phyloP scores from a whole-genome alignment of 108 stramenopile species.

The Discostella pseudostelligera region DNA sequence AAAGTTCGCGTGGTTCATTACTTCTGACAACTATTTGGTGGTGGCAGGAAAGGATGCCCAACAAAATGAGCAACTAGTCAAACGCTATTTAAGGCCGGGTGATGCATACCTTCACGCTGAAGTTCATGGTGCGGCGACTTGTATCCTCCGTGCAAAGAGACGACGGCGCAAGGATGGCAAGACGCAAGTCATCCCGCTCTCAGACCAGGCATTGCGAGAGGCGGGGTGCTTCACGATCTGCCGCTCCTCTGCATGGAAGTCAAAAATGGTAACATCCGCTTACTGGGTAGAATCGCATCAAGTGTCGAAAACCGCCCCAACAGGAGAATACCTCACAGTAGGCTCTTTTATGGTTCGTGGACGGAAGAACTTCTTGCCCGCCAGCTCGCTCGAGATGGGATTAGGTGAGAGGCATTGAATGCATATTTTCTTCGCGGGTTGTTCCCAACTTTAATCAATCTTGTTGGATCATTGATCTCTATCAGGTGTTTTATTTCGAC shows the following conservation, averaged over 20 bases:
- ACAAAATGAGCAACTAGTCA: conserved; percentile 94
- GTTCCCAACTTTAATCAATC: too few relatives aligned
- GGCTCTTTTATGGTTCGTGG: conserved; percentile 98
- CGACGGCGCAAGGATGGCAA: conserved; percentile 55
- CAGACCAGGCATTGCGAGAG: conserved; percentile 80
- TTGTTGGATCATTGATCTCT: too few relatives aligned
- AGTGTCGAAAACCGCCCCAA: conserved; percentile 94
- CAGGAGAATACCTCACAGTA: conserved; percentile 95
- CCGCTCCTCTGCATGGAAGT: conserved; percentile 90
- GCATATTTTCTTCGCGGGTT: too few relatives aligned
- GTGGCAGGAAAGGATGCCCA: conserved; percentile 92
- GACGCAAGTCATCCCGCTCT: conserved; percentile 71
- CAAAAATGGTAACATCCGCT: conserved; percentile 84
- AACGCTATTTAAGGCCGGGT: conserved; percentile 90
- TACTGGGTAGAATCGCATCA: conserved; percentile 96
- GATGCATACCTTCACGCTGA: conserved; percentile 99
- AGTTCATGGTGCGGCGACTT: conserved; percentile 93
- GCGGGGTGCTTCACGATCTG: conserved; percentile 90
- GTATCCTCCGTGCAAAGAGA: conserved; percentile 86
- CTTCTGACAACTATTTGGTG: conserved; percentile 92
- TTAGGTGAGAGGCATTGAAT: conserved; percentile 35
- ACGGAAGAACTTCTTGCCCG: conserved; percentile 93
- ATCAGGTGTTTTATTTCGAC: conserved; percentile 75
- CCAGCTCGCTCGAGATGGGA: conserved; percentile 92
- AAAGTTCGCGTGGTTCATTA: conserved; percentile 97